A percentile compares a stretch with the other conserved stretches of the same genome.
Evolutionary conservation across 2,329 filamentous ascomycete genomes (phyloP).

Genomic region (Verticillium klebahnii): DNA sequence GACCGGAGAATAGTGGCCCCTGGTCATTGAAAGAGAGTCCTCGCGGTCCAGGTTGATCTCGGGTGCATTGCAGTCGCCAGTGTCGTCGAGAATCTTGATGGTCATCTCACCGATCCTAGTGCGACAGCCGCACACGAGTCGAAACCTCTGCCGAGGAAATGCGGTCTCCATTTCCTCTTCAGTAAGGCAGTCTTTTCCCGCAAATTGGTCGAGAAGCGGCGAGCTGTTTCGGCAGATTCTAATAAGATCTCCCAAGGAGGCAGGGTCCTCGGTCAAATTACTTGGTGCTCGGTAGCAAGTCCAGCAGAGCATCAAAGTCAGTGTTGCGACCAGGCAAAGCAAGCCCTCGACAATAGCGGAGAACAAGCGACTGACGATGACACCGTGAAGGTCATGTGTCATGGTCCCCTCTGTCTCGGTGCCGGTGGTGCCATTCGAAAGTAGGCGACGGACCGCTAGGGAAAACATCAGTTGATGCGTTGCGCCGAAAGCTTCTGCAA

Average conservation of each 20-base stretch:
- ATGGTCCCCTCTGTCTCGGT: neutral
- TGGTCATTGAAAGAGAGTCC: neutral
- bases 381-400: slow-evolving; percentile 17
- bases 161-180: slow-evolving; percentile 2
- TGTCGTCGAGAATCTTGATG: slow-evolving; percentile 5
- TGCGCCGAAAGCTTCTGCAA: slow-evolving; percentile 12
- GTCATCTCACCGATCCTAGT: neutral
- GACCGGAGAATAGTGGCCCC: slow-evolving; percentile 8
- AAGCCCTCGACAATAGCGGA: slow-evolving; percentile 23
- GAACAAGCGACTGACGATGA: slow-evolving; percentile 26
- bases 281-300: slow-evolving; percentile 8
- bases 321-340: slow-evolving; percentile 7
- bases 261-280: slow-evolving; percentile 18
- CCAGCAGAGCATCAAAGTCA: neutral
- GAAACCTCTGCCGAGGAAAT: slow-evolving; percentile 4
- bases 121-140: slow-evolving; percentile 3
- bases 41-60: no score
- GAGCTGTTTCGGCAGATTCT: slow-evolving; percentile 11
- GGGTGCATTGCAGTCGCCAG: no score
- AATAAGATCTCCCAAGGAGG: slow-evolving; percentile 20
- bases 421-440: neutral
- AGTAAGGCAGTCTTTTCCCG: slow-evolving; percentile 4
- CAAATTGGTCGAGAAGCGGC: slow-evolving; percentile 4
- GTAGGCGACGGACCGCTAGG: slow-evolving; percentile 9
- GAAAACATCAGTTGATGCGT: slow-evolving; percentile 28